Conservation (phyloP, 129 eudicot genomes). For the Escallonia herrerae region DNA sequence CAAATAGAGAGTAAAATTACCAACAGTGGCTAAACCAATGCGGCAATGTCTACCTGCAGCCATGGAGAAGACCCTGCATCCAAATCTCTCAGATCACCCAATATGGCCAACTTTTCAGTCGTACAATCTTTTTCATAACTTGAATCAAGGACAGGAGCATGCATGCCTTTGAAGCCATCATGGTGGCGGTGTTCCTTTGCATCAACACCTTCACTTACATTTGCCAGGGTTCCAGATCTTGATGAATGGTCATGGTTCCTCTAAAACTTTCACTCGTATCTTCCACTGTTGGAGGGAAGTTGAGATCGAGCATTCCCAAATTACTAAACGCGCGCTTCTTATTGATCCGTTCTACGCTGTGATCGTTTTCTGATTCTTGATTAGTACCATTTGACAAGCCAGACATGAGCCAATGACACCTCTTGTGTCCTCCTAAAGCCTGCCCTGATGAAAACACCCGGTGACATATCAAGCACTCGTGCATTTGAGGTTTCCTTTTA, state of each 20-base stretch:
- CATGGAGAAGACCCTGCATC: slow-evolving; percentile 27
- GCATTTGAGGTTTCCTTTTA: slow-evolving; percentile 13
- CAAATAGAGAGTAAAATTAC: too few relatives aligned
- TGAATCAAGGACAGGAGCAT: background rate
- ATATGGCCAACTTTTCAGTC: slow-evolving; percentile 11
- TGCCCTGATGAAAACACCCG: slow-evolving; percentile 57
- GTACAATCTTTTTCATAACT: background rate
- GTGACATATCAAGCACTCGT: slow-evolving; percentile 52
- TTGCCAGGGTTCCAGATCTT: background rate
- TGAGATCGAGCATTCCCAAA: slow-evolving; percentile 9
- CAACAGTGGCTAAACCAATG: too few relatives aligned
- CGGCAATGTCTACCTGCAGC: slow-evolving; percentile 33
- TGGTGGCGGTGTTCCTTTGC: background rate
- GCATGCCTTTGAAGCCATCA: too few relatives aligned
- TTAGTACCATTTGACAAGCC: background rate
- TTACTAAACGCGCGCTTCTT: slow-evolving; percentile 4
- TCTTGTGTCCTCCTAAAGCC: slow-evolving; percentile 70
- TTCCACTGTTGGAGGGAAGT: background rate
- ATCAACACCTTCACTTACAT: background rate
- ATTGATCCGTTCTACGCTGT: slow-evolving; percentile 9
- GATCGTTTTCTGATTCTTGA: slow-evolving; percentile 2
- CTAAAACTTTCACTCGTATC: background rate
- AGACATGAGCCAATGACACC: slow-evolving; percentile 57
- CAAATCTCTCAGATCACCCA: slow-evolving; percentile 20
- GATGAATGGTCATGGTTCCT: background rate